phyloP scores from a whole-genome alignment of 2,329 filamentous ascomycete species.

The Geosmithia morbida region DNA sequence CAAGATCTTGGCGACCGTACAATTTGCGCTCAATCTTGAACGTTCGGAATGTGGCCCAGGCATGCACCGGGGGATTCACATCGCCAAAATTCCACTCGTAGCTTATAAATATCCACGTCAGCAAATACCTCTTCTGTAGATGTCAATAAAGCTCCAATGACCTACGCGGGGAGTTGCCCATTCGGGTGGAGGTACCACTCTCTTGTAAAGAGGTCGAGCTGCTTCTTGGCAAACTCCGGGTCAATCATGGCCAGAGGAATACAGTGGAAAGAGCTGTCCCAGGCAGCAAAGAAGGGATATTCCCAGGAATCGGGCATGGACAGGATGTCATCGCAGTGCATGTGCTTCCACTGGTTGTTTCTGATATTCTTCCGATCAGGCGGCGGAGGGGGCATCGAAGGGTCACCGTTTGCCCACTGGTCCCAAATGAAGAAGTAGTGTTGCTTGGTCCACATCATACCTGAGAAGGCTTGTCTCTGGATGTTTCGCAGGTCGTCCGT shows the following conservation, averaged over 20 bases:
- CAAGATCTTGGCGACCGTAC: constrained; percentile 86
- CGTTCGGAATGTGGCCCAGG: constrained; percentile 86
- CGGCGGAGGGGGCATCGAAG: constrained; percentile 74
- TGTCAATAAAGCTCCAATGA: constrained; percentile 5
- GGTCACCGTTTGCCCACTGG: constrained; percentile 93
- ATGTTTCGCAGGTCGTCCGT: constrained; percentile 87
- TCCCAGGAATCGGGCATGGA: constrained; percentile 99
- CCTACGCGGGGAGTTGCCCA: constrained; percentile 77
- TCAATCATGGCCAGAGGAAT: constrained; percentile 95
- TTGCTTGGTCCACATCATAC: constrained; percentile 99
- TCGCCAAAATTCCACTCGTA: constrained; percentile 97
- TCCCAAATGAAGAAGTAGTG: constrained; percentile 97
- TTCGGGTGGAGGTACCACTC: constrained; percentile 99
- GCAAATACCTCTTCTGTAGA: neutral
- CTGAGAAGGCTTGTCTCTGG: constrained; percentile 83
- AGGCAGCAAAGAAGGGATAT: constrained; percentile 94
- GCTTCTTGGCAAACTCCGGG: constrained; percentile 95
- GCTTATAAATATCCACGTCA: constrained; percentile 15
- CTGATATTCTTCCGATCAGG: constrained; percentile 64
- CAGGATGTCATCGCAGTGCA: constrained; percentile 86
- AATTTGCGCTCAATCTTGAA: constrained; percentile 99
- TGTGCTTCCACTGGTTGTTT: constrained; percentile 85
- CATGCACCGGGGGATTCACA: constrained; percentile 91
- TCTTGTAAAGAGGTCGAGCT: constrained; percentile 85
- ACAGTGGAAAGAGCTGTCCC: constrained; percentile 95